Percentiles rank a stretch among this genome's conserved stretches.
Conservation (phyloP, 2,329 filamentous ascomycete genomes). For the Pestalotiopsis sp. region DNA sequence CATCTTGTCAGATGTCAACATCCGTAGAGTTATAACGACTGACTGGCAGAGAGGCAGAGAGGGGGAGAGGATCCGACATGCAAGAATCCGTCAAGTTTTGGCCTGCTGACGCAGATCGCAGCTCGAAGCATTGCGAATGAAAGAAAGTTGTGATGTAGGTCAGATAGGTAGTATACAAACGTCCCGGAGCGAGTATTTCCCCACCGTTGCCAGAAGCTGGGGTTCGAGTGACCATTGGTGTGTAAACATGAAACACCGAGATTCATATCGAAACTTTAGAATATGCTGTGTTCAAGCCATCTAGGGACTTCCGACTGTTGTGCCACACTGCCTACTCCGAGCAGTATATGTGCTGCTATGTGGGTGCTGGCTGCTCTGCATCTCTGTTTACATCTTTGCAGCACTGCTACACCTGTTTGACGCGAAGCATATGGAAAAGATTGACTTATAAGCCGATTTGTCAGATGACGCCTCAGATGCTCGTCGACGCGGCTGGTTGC, state of each 20-base stretch:
- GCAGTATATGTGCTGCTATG: background rate
- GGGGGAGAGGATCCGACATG: background rate
- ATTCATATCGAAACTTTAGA: slow-evolving; percentile 17
- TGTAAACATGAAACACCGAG: slow-evolving; percentile 4
- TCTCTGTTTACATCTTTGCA: background rate
- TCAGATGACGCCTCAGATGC: background rate
- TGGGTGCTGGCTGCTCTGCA: background rate
- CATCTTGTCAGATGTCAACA: slow-evolving; percentile 4
- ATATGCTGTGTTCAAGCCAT: slow-evolving; percentile 22
- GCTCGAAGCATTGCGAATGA: background rate
- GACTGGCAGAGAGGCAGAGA: background rate
- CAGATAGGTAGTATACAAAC: background rate
- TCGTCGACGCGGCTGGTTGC: background rate
- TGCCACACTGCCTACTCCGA: slow-evolving; percentile 21
- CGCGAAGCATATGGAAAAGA: background rate
- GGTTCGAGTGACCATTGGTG: slow-evolving; percentile 8
- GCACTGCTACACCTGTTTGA: background rate
- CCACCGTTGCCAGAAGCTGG: slow-evolving; percentile 21
- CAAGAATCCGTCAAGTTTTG: background rate
- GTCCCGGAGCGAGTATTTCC: slow-evolving; percentile 11
- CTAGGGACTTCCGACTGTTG: slow-evolving; percentile 29
- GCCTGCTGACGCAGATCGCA: background rate
- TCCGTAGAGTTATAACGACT: background rate
- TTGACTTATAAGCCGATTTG: background rate
- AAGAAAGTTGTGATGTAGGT: background rate